Evolutionary conservation across 805 yeast species (phyloP).

Genomic region (Torulaspora quercuum): DNA sequence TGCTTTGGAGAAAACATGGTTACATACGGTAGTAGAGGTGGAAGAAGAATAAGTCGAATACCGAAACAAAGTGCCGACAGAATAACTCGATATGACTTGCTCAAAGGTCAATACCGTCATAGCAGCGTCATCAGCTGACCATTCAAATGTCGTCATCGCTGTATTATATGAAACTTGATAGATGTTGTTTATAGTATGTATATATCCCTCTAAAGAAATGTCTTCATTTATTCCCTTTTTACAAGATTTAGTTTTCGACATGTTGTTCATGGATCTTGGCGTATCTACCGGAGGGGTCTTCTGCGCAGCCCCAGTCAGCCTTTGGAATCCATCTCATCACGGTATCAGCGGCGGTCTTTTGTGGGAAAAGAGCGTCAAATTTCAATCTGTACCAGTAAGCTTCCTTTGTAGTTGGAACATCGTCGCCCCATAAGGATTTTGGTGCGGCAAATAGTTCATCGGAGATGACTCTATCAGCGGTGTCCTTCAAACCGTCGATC

Average conservation of each 20-base stretch:
- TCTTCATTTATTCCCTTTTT: background rate
- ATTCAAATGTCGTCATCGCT: too few relatives aligned
- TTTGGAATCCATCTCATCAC: conserved; percentile 99
- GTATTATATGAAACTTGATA: background rate
- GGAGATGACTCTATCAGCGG: conserved; percentile 79
- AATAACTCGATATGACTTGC: conserved; percentile 6
- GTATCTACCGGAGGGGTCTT: conserved; percentile 97
- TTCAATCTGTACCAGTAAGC: conserved; percentile 98
- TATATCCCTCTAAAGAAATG: background rate
- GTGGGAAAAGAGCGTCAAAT: conserved; percentile 90
- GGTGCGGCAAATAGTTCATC: conserved; percentile 91
- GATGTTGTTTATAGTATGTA: background rate
- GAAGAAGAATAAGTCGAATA: background rate
- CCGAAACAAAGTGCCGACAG: background rate
- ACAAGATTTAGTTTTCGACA: conserved; percentile 36
- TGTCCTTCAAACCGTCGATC: conserved; percentile 96
- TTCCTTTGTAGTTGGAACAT: conserved; percentile 95
- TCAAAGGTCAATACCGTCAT: conserved; percentile 5
- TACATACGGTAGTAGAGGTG: too few relatives aligned
- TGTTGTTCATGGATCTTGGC: conserved; percentile 84
- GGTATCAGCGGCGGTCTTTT: conserved; percentile 87
- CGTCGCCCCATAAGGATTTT: conserved; percentile 94
- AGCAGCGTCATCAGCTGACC: too few relatives aligned
- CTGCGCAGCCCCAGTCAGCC: conserved; percentile 99
- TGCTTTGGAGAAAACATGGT: too few relatives aligned